These are phyloP conservation scores for Hypoxylon sp. DNA, from an alignment of 2,329 filamentous ascomycete genomes.

Conservation along the genomic window DNA sequence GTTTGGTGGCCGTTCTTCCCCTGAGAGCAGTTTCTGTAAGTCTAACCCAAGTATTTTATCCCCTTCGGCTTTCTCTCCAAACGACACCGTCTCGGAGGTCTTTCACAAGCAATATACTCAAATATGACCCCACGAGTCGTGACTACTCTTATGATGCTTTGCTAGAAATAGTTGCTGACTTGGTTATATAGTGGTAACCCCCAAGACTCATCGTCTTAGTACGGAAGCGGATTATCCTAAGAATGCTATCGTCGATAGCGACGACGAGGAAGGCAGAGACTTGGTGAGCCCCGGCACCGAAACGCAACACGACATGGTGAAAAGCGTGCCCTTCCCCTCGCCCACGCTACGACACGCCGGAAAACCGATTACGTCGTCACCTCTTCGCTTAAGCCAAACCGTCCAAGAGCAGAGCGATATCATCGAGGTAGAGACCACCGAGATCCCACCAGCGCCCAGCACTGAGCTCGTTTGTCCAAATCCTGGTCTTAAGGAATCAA, in stretches of 20 bases:
- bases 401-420: slow-evolving; percentile 18
- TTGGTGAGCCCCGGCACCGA: slow-evolving; percentile 23
- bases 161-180: slow-evolving; percentile 16
- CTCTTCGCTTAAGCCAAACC: slow-evolving; percentile 35
- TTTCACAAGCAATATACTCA: slow-evolving; percentile 1
- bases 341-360: slow-evolving; percentile 32
- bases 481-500: background rate
- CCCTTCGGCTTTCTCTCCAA: background rate
- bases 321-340: slow-evolving; percentile 29
- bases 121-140: background rate
- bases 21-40: slow-evolving; percentile 49
- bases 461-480: background rate
- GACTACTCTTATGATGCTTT: background rate
- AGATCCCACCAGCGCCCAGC: background rate
- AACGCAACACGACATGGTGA: slow-evolving; percentile 35
- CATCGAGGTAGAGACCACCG: background rate
- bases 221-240: slow-evolving; percentile 33
- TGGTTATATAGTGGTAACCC: slow-evolving; percentile 46
- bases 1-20: slow-evolving; percentile 48
- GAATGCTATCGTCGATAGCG: slow-evolving; percentile 37
- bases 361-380: slow-evolving; percentile 32
- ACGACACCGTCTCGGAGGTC: slow-evolving; percentile 2
- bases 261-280: slow-evolving; percentile 37
- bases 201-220: slow-evolving; percentile 45
- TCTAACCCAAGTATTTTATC: slow-evolving; percentile 1